Base-by-base conservation (phyloP, 495 filamentous ascomycete species). In the Penicillium lagena region DNA sequence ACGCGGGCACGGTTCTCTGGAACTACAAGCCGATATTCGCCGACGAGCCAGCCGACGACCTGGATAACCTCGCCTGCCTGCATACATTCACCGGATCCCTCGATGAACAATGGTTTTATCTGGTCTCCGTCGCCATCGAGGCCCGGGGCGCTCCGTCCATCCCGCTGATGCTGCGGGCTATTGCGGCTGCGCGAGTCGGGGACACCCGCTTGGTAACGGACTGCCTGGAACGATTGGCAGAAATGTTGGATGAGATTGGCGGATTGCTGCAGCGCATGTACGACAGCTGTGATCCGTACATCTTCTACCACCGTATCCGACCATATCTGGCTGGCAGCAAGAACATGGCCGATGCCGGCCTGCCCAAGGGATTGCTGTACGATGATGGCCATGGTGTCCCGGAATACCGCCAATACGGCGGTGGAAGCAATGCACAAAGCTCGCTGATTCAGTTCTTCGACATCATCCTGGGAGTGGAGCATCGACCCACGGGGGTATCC, bases 61-160 rank as follows among this genome's bases (percentile, higher is more conserved):
- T 96, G 30, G 76, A 89, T 46, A 96, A 97, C 54, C 73, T 99
- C 35, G 79, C 85, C 17, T 90, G 86, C 9, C 72, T 95, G 47
- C 77, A 81, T 44, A 95, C 93, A 12, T 90, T 96, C 62, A 97
- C 94, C n/a, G 93, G 94, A 30, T 89, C 88, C 5, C 68, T 94
- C 12, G 93, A 99, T 60, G 93, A 99, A 60, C 93, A 94, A 51
- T 97, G 93, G 93, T 99, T 99, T 60, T 96, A 95, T 59, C 73
- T 97, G 8, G 78, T 96, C 35, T 96, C 90, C 0, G 86, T 96
- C 11, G 93, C 91, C 49, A 96, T 98, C 51, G 93, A 98, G 68
- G 90, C 93, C 37, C 81, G 89, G 29, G 91, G 89, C 22, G 93
- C 80, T 0, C 88, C 90, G n/a, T 85, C 88, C 35, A 80, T 97